Base-by-base conservation (phyloP, 495 filamentous ascomycete species). In the Xeromyces bisporus region DNA sequence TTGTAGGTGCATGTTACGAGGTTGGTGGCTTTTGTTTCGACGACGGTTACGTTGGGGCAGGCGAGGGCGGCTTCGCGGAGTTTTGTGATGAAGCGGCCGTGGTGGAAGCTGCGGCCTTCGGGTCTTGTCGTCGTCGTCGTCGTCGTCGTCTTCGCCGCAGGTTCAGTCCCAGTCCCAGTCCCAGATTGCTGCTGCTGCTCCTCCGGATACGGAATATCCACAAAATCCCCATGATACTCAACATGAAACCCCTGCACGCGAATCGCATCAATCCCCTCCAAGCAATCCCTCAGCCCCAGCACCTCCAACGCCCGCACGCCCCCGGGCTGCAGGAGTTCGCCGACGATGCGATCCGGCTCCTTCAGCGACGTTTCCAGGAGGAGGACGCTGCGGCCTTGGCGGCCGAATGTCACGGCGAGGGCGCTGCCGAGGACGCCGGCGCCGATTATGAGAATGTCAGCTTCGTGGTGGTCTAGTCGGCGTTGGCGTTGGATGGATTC, bases 321-420 rank as follows among this genome's bases (percentile, higher is more conserved):
- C 18, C 89, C 89, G 3, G 89, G 89, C 51, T 97, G 89, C 46
- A 97, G 57, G 36, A 97, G 56, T 60, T 97, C 89, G 33, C 89
- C 89, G 13, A 97, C 86, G 44, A 97, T 97, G 33, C 89, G 75
- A 60, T 96, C 83, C 8, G 89, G 89, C 58, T 94, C 81, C 55
- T 87, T 85, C 50, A 93, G 60, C 53, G 77, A 87, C 39, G 65
- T 64, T 55, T 97, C 89, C 13, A 97, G 69, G 29, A 97, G 59
- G n/a, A 93, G 67, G 10, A 97, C 85, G 47, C 76, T 87, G 21
- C 89, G 74, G 8, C 85, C 85, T 52, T 96, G 91, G 23, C 87
- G 69, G 17, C 85, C 77, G 28, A 79, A 69, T 4, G 91, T 74
- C n/a, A 84, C 64, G 3, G 91, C 85, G 40, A 85, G 58, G 5